Percentiles rank a stretch among this genome's conserved stretches.
Evolutionary conservation across 2,329 filamentous ascomycete genomes (phyloP).

Genomic region (Alternaria sp.): DNA sequence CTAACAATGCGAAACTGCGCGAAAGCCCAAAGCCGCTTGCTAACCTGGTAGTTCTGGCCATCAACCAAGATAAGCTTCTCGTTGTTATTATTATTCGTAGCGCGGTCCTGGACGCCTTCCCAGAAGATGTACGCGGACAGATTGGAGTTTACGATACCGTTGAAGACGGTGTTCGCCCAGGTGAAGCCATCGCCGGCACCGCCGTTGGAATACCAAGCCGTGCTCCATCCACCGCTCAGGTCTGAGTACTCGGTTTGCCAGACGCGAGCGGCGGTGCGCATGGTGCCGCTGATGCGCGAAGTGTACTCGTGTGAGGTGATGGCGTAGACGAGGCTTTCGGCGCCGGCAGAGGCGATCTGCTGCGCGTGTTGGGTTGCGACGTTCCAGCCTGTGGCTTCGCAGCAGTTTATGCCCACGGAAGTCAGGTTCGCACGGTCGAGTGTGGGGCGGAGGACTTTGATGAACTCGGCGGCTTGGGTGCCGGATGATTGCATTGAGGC

Average conservation of each 20-base stretch:
- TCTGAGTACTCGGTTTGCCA: neutral
- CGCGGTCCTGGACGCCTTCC: slow-evolving; percentile 55
- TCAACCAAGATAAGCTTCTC: slow-evolving; percentile 47
- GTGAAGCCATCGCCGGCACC: neutral
- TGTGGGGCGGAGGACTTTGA: neutral
- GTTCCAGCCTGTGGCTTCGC: neutral
- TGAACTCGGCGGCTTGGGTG: slow-evolving; percentile 15
- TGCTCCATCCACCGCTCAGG: neutral
- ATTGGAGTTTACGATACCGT: slow-evolving; percentile 55
- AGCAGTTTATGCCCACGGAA: neutral
- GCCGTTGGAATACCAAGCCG: neutral
- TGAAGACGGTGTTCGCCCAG: neutral
- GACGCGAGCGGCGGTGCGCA: neutral
- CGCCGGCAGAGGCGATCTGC: neutral
- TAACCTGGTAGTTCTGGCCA: slow-evolving; percentile 41
- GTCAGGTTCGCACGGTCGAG: neutral
- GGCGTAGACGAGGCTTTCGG: neutral
- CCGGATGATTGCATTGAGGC: slow-evolving; percentile 57
- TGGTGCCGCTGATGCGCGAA: neutral
- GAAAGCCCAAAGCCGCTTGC: slow-evolving; percentile 51
- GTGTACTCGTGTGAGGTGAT: neutral
- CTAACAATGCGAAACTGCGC: slow-evolving; percentile 50
- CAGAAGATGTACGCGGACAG: slow-evolving; percentile 63
- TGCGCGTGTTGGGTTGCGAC: neutral
- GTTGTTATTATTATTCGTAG: slow-evolving; percentile 46